Evolutionary conservation across 306 rosid species (phyloP).

Genomic region (Acacia crassicarpa): DNA sequence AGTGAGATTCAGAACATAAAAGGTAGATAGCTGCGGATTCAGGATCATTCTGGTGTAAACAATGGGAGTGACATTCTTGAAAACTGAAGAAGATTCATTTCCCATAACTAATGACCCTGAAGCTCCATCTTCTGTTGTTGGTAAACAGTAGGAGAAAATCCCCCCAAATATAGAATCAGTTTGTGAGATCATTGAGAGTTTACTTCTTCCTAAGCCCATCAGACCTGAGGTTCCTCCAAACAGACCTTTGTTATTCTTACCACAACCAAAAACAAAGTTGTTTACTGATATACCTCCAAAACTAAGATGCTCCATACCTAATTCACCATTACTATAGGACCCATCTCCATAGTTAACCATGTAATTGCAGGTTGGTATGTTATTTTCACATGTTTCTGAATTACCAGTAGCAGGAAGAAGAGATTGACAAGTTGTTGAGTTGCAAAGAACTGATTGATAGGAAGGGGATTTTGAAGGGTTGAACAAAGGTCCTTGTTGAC

Average conservation of each 20-base stretch:
- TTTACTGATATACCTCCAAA: constrained; percentile 49
- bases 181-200: constrained; percentile 73
- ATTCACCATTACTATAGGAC: constrained; percentile 58
- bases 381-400: constrained; percentile 44
- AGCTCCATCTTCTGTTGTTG: constrained; percentile 50
- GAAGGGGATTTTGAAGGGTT: constrained; percentile 65
- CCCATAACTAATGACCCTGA: constrained; percentile 86
- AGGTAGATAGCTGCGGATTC: constrained; percentile 55
- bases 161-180: constrained; percentile 62
- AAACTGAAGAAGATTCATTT: constrained; percentile 51
- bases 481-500: constrained; percentile 72
- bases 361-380: constrained; percentile 48
- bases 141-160: constrained; percentile 85
- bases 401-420: constrained; percentile 52
- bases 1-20: constrained; percentile 72
- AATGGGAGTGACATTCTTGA: constrained; percentile 64
- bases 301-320: constrained; percentile 52
- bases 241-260: constrained; percentile 70
- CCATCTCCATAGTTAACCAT: constrained; percentile 77
- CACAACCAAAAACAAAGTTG: constrained; percentile 77
- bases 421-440: constrained; percentile 57
- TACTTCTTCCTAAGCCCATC: constrained; percentile 77
- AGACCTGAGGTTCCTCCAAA: constrained; percentile 85
- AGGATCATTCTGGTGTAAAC: constrained; percentile 69
- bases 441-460: constrained; percentile 56